These are phyloP conservation scores for Globisporangium spinosum DNA, from an alignment of 352 stramenopile species.

Conservation along the genomic window DNA sequence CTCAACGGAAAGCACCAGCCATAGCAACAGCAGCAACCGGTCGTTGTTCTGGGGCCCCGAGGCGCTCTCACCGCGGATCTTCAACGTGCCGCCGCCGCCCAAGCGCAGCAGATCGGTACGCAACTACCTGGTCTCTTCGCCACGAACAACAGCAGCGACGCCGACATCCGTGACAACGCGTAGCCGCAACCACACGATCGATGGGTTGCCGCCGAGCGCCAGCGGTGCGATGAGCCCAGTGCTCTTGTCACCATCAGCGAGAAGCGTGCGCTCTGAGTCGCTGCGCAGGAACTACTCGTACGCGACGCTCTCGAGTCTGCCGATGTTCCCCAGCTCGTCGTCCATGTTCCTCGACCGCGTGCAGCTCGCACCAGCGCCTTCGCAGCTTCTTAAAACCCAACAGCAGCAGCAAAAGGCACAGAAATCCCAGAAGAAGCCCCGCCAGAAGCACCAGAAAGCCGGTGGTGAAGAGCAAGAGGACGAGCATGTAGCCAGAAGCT, in stretches of 20 bases:
- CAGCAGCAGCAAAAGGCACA: neutral
- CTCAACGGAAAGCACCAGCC: conserved; percentile 3
- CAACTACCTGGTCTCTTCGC: conserved; percentile 14
- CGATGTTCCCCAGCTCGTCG: conserved; percentile 15
- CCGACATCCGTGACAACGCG: neutral
- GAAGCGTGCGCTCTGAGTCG: conserved; percentile 14
- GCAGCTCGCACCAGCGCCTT: conserved; percentile 10
- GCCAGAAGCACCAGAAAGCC: neutral
- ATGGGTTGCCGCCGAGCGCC: neutral
- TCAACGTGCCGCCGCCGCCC: neutral
- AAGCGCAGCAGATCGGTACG: conserved; percentile 18
- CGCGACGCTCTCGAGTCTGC: conserved; percentile 3
- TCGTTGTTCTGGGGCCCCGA: conserved; percentile 15
- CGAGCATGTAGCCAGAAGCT: neutral
- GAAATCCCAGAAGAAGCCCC: neutral
- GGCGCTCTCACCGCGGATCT: conserved; percentile 14
- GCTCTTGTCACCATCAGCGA: neutral
- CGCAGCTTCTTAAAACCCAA: conserved; percentile 4
- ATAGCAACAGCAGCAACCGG: neutral
- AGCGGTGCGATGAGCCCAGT: neutral
- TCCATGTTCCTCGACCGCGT: conserved; percentile 18
- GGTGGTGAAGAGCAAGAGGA: neutral
- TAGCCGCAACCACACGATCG: neutral
- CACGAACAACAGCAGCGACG: neutral
- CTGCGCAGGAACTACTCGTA: conserved; percentile 11